phyloP scores from a whole-genome alignment of 2,329 filamentous ascomycete genomes.

The Pseudogymnoascus sp. region DNA sequence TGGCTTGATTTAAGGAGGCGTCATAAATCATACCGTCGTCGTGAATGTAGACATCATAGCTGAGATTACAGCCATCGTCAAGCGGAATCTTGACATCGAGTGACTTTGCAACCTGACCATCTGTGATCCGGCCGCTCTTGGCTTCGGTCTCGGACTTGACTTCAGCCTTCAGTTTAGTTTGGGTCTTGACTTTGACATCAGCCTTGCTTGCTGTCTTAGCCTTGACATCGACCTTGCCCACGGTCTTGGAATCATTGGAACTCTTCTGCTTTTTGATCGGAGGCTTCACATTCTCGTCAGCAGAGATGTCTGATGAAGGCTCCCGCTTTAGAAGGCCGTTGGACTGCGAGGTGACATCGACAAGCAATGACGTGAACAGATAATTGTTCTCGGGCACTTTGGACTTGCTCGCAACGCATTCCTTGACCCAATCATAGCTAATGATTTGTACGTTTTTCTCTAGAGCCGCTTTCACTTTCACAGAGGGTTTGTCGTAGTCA shows the following conservation, averaged over 20 bases:
- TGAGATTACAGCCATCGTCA: conserved; percentile 36
- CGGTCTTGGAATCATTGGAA: conserved; percentile 22
- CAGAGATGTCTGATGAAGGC: conserved; percentile 14
- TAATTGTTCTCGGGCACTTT: conserved; percentile 31
- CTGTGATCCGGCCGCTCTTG: conserved; percentile 26
- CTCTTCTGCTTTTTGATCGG: conserved; percentile 26
- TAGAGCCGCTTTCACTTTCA: conserved; percentile 37
- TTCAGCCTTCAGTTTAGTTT: conserved; percentile 8
- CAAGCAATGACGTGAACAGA: conserved; percentile 15
- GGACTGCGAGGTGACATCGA: conserved; percentile 7
- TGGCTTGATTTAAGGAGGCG: conserved; percentile 71
- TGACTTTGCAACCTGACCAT: conserved; percentile 40
- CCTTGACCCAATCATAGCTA: conserved; percentile 50
- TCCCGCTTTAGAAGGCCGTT: conserved; percentile 17
- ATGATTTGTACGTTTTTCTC: conserved; percentile 46
- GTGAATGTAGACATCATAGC: conserved; percentile 54
- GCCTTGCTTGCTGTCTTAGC: conserved; percentile 20
- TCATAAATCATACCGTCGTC: conserved; percentile 62
- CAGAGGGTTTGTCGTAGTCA: conserved; percentile 40
- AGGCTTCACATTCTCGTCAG: conserved; percentile 23
- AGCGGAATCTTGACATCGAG: conserved; percentile 40
- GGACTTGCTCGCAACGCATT: conserved; percentile 38
- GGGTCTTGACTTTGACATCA: conserved; percentile 14
- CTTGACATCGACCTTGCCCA: conserved; percentile 18
- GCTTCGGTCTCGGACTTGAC: conserved; percentile 4